Base-by-base conservation (phyloP, 805 yeast genomes). In the Cyberlindnera misumaiensis region DNA sequence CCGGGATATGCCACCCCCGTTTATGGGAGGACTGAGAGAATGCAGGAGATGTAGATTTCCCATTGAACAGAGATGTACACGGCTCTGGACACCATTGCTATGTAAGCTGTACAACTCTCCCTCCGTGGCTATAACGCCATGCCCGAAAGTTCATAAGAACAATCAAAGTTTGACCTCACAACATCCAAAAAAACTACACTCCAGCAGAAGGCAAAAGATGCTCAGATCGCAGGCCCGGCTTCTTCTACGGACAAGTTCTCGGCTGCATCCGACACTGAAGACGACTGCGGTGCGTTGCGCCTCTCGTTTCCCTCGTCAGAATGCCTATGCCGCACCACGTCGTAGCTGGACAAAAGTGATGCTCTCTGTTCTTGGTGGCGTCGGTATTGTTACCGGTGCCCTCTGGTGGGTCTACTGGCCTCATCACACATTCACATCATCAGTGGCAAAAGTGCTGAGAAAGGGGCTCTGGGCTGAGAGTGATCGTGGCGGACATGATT, bases 381-480 rank as follows among this genome's bases (percentile, higher is more conserved):
- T 57, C 1, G 52, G 59, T 8, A 42, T 49, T 1, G 29, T 54
- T 4, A 48, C 61, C 0, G 48, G 52, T 32, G 58, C 51, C 1
- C 29, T 54, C 2, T 65, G 65, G 64, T 65, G 61, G 59, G 45
- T 67, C 41, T 73, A 66, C 55, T 78, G 83, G 81, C 85, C 86
- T 4, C 74, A 73, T 41, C 83, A 79, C 49, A 75, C 82, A 2
- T 80, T 77, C 49, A 85, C 93, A 0, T 59, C 68, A 2, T 60
- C 75, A 4, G 95, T 87, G 10, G 93, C 95, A 18, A 74, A 69
- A 38, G 66, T 74, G 18, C 62, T 90, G 45, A 67, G 95, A 29
- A 74, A 78, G 50, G 97, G 83, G 0, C 64, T 89, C 5, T 77
- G 89, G 83, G 89, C 90, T 3, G 96, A 90, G 57, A 70, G 82